Conservation (phyloP, 2,329 filamentous ascomycete species). For the Macroventuria anomochaeta region DNA sequence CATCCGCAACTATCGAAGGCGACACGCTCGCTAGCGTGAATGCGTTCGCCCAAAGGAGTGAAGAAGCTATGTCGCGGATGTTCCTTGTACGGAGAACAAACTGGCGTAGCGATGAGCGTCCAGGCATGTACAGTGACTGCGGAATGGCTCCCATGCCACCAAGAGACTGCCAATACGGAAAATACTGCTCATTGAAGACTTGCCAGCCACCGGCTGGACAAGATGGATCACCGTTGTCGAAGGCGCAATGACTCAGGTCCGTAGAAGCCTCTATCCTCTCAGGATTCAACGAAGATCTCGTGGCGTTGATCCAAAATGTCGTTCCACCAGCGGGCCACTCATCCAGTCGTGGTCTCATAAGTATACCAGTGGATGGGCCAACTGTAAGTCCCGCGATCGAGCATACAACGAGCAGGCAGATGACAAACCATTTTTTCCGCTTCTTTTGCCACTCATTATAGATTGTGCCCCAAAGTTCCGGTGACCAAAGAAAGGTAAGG, state of each 20-base stretch:
- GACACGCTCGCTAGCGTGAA: neutral
- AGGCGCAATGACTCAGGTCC: neutral
- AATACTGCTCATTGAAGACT: neutral
- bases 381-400: neutral
- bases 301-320: neutral
- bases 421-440: neutral
- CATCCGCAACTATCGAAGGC: neutral
- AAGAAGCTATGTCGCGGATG: neutral
- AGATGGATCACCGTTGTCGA: neutral
- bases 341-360: neutral
- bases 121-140: neutral
- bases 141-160: no score
- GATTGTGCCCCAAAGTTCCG: neutral
- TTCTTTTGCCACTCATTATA: neutral
- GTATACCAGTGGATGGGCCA: neutral
- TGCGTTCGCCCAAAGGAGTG: neutral
- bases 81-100: neutral
- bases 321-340: neutral
- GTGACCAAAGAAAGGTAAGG: neutral
- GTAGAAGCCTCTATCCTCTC: neutral
- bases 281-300: no score
- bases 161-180: no score
- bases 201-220: neutral
- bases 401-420: neutral
- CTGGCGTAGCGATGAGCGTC: neutral